A percentile compares a stretch with the other conserved stretches of the same genome.
Evolutionary conservation across 305 asterid genomes (phyloP).

Genomic region (Plantago coronopus): DNA sequence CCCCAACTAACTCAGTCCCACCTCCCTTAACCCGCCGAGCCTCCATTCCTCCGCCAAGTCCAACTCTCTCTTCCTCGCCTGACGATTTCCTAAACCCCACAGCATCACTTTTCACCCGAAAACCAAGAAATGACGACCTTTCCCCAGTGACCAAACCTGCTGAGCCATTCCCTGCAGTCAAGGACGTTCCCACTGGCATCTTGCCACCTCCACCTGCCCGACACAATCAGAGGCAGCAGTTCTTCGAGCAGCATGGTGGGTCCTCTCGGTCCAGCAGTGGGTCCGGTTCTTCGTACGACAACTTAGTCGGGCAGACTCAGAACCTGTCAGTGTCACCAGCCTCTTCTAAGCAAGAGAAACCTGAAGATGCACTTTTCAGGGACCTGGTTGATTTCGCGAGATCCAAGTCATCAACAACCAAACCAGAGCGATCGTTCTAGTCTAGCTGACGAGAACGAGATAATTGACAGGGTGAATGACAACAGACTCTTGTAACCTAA

Average conservation of each 20-base stretch:
- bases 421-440: conserved; percentile 58
- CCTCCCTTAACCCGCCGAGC: conserved; percentile 38
- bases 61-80: conserved; percentile 40
- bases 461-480: conserved; percentile 30
- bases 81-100: conserved; percentile 86
- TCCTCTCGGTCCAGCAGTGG: conserved; percentile 48
- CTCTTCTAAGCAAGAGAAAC: conserved; percentile 53
- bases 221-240: conserved; percentile 85
- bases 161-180: neutral
- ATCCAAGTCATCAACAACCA: conserved; percentile 86
- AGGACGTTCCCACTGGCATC: conserved; percentile 17
- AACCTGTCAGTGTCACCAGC: conserved; percentile 58
- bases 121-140: conserved; percentile 35
- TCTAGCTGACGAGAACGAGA: conserved; percentile 29
- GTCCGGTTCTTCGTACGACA: conserved; percentile 63
- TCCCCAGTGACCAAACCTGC: conserved; percentile 10
- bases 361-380: conserved; percentile 78
- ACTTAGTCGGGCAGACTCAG: conserved; percentile 68
- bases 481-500: neutral
- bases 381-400: conserved; percentile 93
- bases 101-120: conserved; percentile 60
- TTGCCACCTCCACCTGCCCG: conserved; percentile 80
- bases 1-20: conserved; percentile 38
- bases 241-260: conserved; percentile 58
- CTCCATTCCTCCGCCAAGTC: conserved; percentile 36